Percentiles rank a stretch among this genome's conserved stretches.
These are phyloP conservation scores for Entrophospora sp. DNA, from an alignment of 192 early-diverging fungal species.

Conservation along the genomic window DNA sequence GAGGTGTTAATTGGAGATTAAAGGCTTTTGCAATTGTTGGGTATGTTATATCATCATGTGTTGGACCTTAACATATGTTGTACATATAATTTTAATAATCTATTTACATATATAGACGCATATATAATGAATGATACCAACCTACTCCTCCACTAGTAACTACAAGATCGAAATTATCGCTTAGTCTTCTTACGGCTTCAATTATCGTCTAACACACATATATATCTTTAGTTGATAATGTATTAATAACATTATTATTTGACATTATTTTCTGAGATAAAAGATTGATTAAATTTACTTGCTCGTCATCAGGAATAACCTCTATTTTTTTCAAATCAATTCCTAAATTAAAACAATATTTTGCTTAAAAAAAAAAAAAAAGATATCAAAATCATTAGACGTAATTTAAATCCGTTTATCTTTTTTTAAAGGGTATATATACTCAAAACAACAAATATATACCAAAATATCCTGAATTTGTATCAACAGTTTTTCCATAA, in stretches of 20 bases:
- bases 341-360: slow-evolving; percentile 51
- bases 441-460: not conserved
- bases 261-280: not conserved
- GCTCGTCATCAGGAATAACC: slow-evolving; percentile 42
- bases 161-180: slow-evolving; percentile 42
- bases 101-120: not conserved
- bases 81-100: not conserved
- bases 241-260: slow-evolving; percentile 5
- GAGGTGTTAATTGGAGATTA: slow-evolving; percentile 37
- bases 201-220: slow-evolving; percentile 31
- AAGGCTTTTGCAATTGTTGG: slow-evolving; percentile 51
- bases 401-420: no score
- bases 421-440: no score
- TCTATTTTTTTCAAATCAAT: slow-evolving; percentile 49
- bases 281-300: slow-evolving; percentile 25
- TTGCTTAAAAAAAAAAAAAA: slow-evolving; percentile 26
- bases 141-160: slow-evolving; percentile 73
- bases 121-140: slow-evolving; percentile 4
- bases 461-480: slow-evolving; percentile 48
- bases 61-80: slow-evolving; percentile 31
- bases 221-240: slow-evolving; percentile 15
- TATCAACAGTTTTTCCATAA: slow-evolving; percentile 59
- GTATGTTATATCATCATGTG: slow-evolving; percentile 65
- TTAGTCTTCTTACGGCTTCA: slow-evolving; percentile 39
- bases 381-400: no score